Evolutionary conservation across 805 yeast species (phyloP), one percentile per base, ranked within the genome.

Genomic region (Clavispora vitiphila): DNA sequence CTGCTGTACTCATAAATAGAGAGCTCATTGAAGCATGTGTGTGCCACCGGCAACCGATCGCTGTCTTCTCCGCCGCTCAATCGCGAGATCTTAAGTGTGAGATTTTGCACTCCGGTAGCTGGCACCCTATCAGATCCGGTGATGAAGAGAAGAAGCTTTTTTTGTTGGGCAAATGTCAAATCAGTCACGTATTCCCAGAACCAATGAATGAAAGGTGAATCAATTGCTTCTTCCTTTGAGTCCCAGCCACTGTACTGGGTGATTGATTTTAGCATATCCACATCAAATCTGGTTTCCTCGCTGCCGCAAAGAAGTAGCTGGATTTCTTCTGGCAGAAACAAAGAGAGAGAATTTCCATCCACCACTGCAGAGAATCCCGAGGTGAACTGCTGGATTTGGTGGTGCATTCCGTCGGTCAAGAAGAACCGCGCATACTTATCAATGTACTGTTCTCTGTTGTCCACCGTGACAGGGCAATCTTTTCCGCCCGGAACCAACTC

Each of bases 61-160:
- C 66, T 58, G 24, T 67, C 71, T 1, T 47, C 52, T 6, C 62
- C 66, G 20, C 47, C 47, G 14, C 50, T 48, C 10, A 67, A 53
- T 41, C 76, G 74, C 12, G 83, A 76, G n/a, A 91, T 76, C 46
- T 81, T 81, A 54, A 93, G 82, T 34, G 72, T 71, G 66, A 91
- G 65, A 39, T 84, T 82, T 23, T 85, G 81, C 22, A 88, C 72
- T 0, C 99, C 99, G 0, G 96, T 86, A 0, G 96, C 95, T 1
- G 99, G 98, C 7, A 93, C 72, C 35, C 96, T 68, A 55, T 88
- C 96, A 1, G 95, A 83, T 0, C 98, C 97, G 0, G 96, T 90
- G 2, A 90, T 80, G 59, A 91, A 91, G 15, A 74, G 68, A 29
- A 91, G 62, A 34, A 91, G 65, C 50, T 75, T 76, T 48, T 80